Percentiles rank a stretch among this genome's conserved stretches.
phyloP scores from a whole-genome alignment of 768 basidiomycete genomes.

The Dioszegia crocea region DNA sequence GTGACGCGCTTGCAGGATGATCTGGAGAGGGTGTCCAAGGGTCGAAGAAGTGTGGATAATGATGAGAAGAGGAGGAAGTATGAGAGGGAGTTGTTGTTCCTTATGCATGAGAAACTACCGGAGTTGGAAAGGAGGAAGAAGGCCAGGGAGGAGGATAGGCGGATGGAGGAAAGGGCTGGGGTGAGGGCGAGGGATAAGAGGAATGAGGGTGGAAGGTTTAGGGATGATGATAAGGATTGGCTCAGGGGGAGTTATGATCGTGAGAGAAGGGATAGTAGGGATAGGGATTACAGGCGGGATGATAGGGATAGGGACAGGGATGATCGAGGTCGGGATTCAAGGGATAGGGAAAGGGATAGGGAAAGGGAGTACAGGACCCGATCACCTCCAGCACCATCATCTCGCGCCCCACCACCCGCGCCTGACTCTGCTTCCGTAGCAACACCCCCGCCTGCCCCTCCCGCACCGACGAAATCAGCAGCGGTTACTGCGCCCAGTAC shows the following conservation, averaged over 20 bases:
- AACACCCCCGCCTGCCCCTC: conserved; percentile 45
- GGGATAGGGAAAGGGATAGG: conserved; percentile 49
- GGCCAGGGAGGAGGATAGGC: conserved; percentile 68
- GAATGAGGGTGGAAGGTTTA: conserved; percentile 59
- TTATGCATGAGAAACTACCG: conserved; percentile 88
- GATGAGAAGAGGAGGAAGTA: conserved; percentile 81
- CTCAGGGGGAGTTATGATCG: conserved; percentile 48
- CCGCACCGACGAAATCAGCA: conserved; percentile 50
- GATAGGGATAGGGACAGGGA: conserved; percentile 49
- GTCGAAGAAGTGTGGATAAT: conserved; percentile 65
- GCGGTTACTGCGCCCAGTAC: conserved; percentile 51
- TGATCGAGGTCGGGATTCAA: conserved; percentile 48
- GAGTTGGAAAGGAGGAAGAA: conserved; percentile 82
- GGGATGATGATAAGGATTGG: conserved; percentile 28
- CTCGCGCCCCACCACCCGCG: conserved; percentile 40
- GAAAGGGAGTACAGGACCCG: conserved; percentile 38
- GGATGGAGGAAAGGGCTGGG: conserved; percentile 74
- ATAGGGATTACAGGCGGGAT: conserved; percentile 51
- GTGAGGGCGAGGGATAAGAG: conserved; percentile 72
- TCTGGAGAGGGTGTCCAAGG: conserved; percentile 75
- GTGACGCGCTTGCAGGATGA: conserved; percentile 86
- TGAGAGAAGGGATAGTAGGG: conserved; percentile 47
- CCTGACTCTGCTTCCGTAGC: conserved; percentile 50
- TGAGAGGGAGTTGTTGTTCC: conserved; percentile 76
- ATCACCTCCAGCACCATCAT: conserved; percentile 20